Evolutionary conservation across 139 green algal species (phyloP).

Genomic region (Desmodesmus armatus): DNA sequence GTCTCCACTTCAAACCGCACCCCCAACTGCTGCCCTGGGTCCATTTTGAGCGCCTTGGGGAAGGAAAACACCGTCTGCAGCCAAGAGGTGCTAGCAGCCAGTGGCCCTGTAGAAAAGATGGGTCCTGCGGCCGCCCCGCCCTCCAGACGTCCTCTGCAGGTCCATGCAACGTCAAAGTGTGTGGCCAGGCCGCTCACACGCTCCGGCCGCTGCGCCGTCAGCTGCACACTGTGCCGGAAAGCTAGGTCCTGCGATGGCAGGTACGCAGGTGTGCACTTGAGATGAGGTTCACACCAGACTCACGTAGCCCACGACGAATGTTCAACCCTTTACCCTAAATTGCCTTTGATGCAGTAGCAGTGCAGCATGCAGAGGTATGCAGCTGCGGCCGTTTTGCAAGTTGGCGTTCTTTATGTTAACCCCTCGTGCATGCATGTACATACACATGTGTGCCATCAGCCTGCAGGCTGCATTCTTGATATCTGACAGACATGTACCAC

Average conservation of each 20-base stretch:
- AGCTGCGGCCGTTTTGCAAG: too few relatives aligned
- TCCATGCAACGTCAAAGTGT: slow-evolving; percentile 19
- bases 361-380: too few relatives aligned
- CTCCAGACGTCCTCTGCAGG: not conserved
- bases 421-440: too few relatives aligned
- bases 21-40: slow-evolving; percentile 13
- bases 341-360: too few relatives aligned
- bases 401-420: too few relatives aligned
- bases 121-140: not conserved
- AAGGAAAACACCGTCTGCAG: slow-evolving; percentile 18
- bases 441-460: too few relatives aligned
- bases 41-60: slow-evolving; percentile 20
- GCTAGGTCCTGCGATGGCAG: not conserved
- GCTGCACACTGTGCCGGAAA: not conserved
- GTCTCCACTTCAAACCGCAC: not conserved
- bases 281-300: too few relatives aligned
- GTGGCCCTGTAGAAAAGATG: slow-evolving; percentile 2
- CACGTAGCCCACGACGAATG: too few relatives aligned
- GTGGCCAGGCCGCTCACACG: slow-evolving; percentile 29
- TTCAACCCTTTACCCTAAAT: too few relatives aligned
- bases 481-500: too few relatives aligned
- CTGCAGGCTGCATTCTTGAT: too few relatives aligned
- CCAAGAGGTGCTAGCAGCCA: slow-evolving; percentile 15
- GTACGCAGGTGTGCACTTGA: too few relatives aligned
- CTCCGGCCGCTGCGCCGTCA: slow-evolving; percentile 25